A percentile compares a stretch with the other conserved stretches of the same genome.
Evolutionary conservation across 2,329 filamentous ascomycete species (phyloP).

Genomic region (Dothistroma septosporum): DNA sequence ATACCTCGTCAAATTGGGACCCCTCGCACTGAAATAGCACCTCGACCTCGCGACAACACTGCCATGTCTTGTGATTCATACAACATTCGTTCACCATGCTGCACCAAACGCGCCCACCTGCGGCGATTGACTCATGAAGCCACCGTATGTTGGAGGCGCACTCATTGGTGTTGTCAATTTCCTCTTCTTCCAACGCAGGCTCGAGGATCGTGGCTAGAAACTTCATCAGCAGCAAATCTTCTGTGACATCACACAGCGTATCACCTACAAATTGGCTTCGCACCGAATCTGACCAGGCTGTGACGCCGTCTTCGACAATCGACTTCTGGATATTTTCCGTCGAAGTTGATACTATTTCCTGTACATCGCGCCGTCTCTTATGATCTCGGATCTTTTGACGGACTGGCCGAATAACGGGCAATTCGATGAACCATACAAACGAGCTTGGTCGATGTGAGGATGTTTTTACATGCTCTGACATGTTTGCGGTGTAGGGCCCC

Average conservation of each 20-base stretch:
- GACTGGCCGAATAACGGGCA: slow-evolving; percentile 8
- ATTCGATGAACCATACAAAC: background rate
- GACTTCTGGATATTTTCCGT: slow-evolving; percentile 5
- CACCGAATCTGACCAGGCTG: slow-evolving; percentile 3
- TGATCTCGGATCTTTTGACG: slow-evolving; percentile 7
- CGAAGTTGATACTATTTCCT: slow-evolving; percentile 9
- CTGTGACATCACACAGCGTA: background rate
- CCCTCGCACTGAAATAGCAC: too few relatives aligned
- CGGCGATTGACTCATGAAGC: background rate
- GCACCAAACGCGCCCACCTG: background rate
- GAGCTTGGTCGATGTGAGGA: background rate
- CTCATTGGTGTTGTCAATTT: background rate
- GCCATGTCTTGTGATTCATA: background rate
- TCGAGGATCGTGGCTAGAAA: background rate
- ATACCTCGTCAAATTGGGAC: background rate
- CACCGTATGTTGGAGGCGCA: slow-evolving; percentile 6
- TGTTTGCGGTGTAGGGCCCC: slow-evolving; percentile 5
- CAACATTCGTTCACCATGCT: background rate
- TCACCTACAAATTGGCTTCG: slow-evolving; percentile 6
- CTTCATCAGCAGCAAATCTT: background rate
- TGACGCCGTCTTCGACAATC: slow-evolving; percentile 5
- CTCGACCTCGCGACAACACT: too few relatives aligned
- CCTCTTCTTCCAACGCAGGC: background rate
- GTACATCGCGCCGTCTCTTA: slow-evolving; percentile 8
- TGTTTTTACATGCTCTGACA: background rate